Percentiles rank a stretch among this genome's conserved stretches.
Evolutionary conservation across 2,329 filamentous ascomycete genomes (phyloP).

Genomic region (Trichophyton simii): DNA sequence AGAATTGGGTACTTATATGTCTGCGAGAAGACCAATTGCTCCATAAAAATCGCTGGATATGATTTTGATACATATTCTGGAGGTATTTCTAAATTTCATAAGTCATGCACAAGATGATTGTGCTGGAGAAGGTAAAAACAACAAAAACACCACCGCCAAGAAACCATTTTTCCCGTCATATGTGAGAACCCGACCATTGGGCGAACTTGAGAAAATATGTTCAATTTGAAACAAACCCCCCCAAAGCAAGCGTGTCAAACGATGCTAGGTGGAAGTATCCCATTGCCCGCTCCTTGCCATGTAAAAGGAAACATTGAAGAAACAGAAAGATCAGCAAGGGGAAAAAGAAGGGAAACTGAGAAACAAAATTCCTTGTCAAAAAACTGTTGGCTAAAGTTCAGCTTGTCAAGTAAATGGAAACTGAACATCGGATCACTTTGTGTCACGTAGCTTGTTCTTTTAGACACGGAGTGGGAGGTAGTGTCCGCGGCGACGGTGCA

Average conservation of each 20-base stretch:
- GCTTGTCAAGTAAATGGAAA: background rate
- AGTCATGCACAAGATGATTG: background rate
- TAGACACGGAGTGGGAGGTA: background rate
- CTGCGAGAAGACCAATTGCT: background rate
- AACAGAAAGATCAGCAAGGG: background rate
- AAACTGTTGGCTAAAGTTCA: background rate
- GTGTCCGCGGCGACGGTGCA: constrained; percentile 2
- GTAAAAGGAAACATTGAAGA: background rate
- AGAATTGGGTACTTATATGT: too few relatives aligned
- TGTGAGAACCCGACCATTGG: background rate
- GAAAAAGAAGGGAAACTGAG: background rate
- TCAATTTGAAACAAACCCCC: background rate
- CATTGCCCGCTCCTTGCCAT: background rate
- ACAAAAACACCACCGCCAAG: background rate
- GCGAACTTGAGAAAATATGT: background rate
- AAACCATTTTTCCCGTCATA: constrained; percentile 2
- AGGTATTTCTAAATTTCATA: background rate
- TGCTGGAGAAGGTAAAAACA: background rate
- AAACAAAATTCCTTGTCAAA: background rate
- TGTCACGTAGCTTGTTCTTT: background rate
- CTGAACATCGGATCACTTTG: background rate
- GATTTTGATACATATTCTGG: background rate
- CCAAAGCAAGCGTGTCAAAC: background rate
- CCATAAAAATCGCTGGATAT: background rate
- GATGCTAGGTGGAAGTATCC: constrained; percentile 1